A percentile compares a stretch with the other conserved stretches of the same genome.
Evolutionary conservation across 495 filamentous ascomycete genomes (phyloP).

Genomic region (Lineolata rhizophorae): DNA sequence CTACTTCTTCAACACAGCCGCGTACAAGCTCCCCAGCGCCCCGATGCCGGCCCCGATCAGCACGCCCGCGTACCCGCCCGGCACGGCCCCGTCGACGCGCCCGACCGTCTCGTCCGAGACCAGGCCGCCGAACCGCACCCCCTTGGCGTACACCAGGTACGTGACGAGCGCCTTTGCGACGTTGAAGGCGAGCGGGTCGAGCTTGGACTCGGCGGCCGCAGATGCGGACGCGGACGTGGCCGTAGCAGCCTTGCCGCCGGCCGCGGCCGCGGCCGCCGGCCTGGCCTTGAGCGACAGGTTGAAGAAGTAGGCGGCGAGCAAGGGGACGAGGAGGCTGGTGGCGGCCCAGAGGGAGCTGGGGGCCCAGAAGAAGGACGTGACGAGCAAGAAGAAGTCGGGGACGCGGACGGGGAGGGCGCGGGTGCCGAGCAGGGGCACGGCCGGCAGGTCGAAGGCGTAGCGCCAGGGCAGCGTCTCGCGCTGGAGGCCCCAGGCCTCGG

Average conservation of each 20-base stretch:
- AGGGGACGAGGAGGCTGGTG: slow-evolving; percentile 46
- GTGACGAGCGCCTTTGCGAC: slow-evolving; percentile 35
- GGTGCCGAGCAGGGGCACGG: slow-evolving; percentile 23
- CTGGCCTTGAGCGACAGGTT: slow-evolving; percentile 37
- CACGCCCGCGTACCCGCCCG: slow-evolving; percentile 48
- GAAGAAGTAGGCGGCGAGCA: slow-evolving; percentile 60
- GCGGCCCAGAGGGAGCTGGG: slow-evolving; percentile 57
- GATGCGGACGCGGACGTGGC: too few species aligned
- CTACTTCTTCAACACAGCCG: slow-evolving; percentile 59
- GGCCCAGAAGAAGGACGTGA: slow-evolving; percentile 63
- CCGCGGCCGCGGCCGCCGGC: slow-evolving; percentile 2
- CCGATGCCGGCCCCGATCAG: slow-evolving; percentile 51
- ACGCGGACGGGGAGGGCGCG: slow-evolving; percentile 31
- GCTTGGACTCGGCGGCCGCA: slow-evolving; percentile 25
- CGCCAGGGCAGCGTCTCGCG: slow-evolving; percentile 40
- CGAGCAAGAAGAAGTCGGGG: slow-evolving; percentile 64
- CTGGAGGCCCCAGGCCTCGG: slow-evolving; percentile 40
- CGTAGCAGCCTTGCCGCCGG: slow-evolving; percentile 15
- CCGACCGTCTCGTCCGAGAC: slow-evolving; percentile 33
- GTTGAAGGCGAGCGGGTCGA: slow-evolving; percentile 78
- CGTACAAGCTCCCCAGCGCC: slow-evolving; percentile 50
- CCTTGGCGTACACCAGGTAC: slow-evolving; percentile 50
- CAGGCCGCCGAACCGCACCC: slow-evolving; percentile 29
- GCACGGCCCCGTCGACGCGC: slow-evolving; percentile 41
- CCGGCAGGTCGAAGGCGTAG: slow-evolving; percentile 38